These are phyloP conservation scores for Isatis lusitanica DNA, from an alignment of 441 rosid genomes.

Conservation along the genomic window DNA sequence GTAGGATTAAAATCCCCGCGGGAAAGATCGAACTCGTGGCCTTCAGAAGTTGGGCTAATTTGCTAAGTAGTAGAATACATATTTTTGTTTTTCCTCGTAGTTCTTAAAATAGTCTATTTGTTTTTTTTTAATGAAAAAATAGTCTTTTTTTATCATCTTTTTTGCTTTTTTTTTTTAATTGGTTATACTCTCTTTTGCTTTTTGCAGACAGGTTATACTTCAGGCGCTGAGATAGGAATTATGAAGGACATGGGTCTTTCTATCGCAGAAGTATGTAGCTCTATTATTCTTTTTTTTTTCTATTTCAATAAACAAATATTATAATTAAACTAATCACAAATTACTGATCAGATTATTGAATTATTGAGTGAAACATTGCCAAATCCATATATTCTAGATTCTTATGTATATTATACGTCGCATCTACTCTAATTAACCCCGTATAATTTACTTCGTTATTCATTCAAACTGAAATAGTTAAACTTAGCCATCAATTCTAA, in stretches of 20 bases:
- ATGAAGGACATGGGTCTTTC: slow-evolving; percentile 31
- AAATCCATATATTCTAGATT: too few species aligned
- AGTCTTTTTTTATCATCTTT: too few species aligned
- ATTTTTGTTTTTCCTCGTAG: background rate
- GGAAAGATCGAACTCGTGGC: background rate
- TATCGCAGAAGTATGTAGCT: slow-evolving; percentile 24
- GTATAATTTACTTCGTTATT: background rate
- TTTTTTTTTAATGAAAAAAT: too few species aligned
- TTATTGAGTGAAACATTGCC: too few species aligned
- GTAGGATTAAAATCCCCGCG: background rate
- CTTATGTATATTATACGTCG: too few species aligned
- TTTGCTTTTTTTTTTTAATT: too few species aligned
- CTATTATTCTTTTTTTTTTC: background rate
- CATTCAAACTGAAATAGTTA: background rate
- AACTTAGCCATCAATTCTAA: background rate
- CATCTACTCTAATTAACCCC: background rate
- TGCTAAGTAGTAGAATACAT: background rate
- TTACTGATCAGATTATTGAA: too few species aligned
- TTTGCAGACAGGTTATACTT: slow-evolving; percentile 35
- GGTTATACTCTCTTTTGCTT: background rate
- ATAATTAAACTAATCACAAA: background rate
- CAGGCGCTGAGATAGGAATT: slow-evolving; percentile 30
- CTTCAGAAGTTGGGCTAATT: background rate
- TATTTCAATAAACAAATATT: background rate
- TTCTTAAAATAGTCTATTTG: background rate